phyloP scores from a whole-genome alignment of 805 yeast genomes.

The Candida maris region DNA sequence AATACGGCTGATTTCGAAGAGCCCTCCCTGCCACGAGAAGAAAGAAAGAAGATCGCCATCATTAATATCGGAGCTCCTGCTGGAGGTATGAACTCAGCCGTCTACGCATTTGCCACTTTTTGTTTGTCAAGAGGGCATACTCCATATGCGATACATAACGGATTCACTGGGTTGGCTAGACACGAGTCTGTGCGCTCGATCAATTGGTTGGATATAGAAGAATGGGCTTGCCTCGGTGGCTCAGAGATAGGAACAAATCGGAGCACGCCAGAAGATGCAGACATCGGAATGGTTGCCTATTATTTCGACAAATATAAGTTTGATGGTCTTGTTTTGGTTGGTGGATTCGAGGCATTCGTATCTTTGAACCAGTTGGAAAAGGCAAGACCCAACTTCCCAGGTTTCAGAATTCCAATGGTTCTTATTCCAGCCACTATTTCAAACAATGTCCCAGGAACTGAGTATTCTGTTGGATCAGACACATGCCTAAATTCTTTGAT shows the following conservation, averaged over 20 bases:
- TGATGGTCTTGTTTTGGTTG: slow-evolving; percentile 70
- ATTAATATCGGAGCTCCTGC: slow-evolving; percentile 80
- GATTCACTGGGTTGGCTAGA: slow-evolving; percentile 66
- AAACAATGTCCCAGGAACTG: slow-evolving; percentile 98
- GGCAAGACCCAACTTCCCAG: slow-evolving; percentile 60
- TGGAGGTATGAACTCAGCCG: slow-evolving; percentile 76
- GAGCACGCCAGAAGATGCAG: slow-evolving; percentile 59
- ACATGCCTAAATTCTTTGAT: slow-evolving; percentile 91
- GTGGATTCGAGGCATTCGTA: slow-evolving; percentile 80
- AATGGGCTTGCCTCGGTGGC: slow-evolving; percentile 75
- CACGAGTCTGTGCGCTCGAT: slow-evolving; percentile 59
- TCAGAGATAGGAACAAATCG: slow-evolving; percentile 82
- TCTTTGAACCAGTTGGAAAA: slow-evolving; percentile 63
- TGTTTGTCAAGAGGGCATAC: slow-evolving; percentile 74
- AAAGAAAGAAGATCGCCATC: slow-evolving; percentile 62
- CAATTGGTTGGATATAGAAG: slow-evolving; percentile 66
- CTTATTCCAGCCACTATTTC: slow-evolving; percentile 94
- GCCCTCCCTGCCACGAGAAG: slow-evolving; percentile 50
- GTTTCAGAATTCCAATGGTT: slow-evolving; percentile 74
- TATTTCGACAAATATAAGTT: slow-evolving; percentile 64
- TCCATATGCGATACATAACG: slow-evolving; percentile 68
- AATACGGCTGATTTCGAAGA: slow-evolving; percentile 65
- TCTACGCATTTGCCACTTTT: slow-evolving; percentile 67
- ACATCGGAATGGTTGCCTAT: slow-evolving; percentile 69
- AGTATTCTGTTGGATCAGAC: slow-evolving; percentile 91